Evolutionary conservation across 2,329 filamentous ascomycete genomes (phyloP), one percentile per base, ranked within the genome.

Genomic region (Phaeophleospora eucalypticola): DNA sequence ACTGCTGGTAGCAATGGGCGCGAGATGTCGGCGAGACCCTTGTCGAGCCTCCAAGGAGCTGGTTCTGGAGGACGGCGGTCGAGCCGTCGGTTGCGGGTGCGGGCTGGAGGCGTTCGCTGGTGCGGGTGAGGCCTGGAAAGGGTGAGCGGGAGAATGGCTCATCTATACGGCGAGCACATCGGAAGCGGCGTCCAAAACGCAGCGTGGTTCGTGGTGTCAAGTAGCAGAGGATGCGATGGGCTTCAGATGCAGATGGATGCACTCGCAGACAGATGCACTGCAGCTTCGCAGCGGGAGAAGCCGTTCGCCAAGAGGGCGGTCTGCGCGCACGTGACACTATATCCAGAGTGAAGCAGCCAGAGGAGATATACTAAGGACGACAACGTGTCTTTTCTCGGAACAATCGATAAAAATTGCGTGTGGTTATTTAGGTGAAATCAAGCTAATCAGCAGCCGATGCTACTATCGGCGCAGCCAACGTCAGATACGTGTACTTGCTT

Each of bases 21-120:
- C 74, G 64, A 78, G 69, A 59, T 74, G 73, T 68, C 79, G 76
- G 63, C 78, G 77, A 65, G 73, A 68, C 67, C 67, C 72, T 60
- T 76, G 72, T 29, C 24, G 24, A 7, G 24, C 24, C 65, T 74
- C 74, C 66, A 71, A 70, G 63, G 75, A 70, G 65, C 72, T 69
- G 70, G 74, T 76, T 78, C 78, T 81, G 65, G 74, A 71, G 67
- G 75, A 74, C 70, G 78, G 72, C 67, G 74, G 72, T 66, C 72
- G 65, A 52, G 58, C 58, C 43, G 68, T 66, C 71, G 67, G 70
- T 71, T 69, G 66, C 66, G 67, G 62, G 47, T 44, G 51, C 36
- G 54, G 29, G 40, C 49, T 39, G 59, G 63, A 66, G 47, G 48
- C 41, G 51, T 46, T 58, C 45, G 52, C 43, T 15, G 48, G n/a